Evolutionary conservation across 2,329 filamentous ascomycete genomes (phyloP), one percentile per base, ranked within the genome.

Genomic region (Graphilbum sp.): DNA sequence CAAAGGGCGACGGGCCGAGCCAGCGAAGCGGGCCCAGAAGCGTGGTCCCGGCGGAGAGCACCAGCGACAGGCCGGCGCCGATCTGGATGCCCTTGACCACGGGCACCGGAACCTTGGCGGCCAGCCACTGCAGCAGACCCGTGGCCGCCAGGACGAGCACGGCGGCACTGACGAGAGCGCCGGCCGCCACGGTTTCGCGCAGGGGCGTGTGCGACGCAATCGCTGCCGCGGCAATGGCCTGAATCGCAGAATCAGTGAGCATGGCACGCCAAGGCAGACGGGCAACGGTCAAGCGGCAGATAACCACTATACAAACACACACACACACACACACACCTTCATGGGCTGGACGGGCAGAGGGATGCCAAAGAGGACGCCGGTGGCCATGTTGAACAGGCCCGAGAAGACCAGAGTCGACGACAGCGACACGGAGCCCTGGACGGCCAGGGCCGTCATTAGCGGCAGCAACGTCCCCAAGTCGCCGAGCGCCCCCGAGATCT

Each of bases 31-130:
- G 73, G 16, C 67, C 63, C 12, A 90, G 64, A 41, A 92, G 67
- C 34, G 64, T 69, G 1, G 67, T 64, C 3, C 83, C 85, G 8
- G 85, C 83, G 12, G 82, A 80, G 41, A 93, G 68, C 38, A 86
- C 71, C 15, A 96, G 68, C 15, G 80, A 85, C 35, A 96, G 63
- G 2, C 88, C 88, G 5, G 88, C 88, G 29, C 88, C 88, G 35
- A 95, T 74, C 58, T 96, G 90, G 46, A 96, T 95, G 23, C 88
- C 88, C 54, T 93, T 94, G 38, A 96, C 78, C 0, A 96, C 80
- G 0, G 87, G 83, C 13, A 87, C 72, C 0, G 88, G 88, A 9
- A 92, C 79, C 13, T 76, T 64, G n/a, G 64, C 60, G 9, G 81
- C 77, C 37, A 84, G 75, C 67, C 75, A 79, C 41, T 67, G 67